Evolutionary conservation across 495 filamentous ascomycete genomes (phyloP), one percentile per base, ranked within the genome.

Genomic region (Cladorrhinum samala): DNA sequence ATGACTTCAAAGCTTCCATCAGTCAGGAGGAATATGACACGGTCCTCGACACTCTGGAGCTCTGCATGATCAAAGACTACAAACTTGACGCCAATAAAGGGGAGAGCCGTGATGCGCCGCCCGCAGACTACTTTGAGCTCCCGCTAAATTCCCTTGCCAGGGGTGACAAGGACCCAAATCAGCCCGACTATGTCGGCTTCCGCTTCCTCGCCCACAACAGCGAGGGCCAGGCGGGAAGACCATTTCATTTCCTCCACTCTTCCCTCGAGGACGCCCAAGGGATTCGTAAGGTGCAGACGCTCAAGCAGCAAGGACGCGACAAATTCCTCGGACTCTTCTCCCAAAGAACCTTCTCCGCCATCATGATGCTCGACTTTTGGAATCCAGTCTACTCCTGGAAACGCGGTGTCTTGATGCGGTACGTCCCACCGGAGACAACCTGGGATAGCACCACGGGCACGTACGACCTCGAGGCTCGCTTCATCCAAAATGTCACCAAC

Each of bases 351-450:
- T 39, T 49, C 47, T 18, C 13, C 16, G 30, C 47, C 17, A n/a
- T 49, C 8, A 49, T 49, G 30, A 49, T 49, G 47, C 27, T 49
- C 4, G 47, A 49, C 33, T 49, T 49, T 17, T 49, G 47, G 47
- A 49, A 49, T 20, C 47, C 47, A 24, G 21, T 49, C 25, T 49
- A 49, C 30, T 49, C 47, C 1, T 49, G 47, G 47, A 6, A 30
- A 11, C 47, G 47, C n/a, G 27, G 25, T 18, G 25, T 49, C 25
- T 30, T 49, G 25, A 49, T 49, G 30, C n/a, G 21, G 25, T 49
- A 49, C 33, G 47, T 49, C 11, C 47, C 47, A 2, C 30, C 19
- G 47, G 16, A 21, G 3, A 39, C 47, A 24, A 39, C 5, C 2
- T 39, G n/a, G 27, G 18, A 49, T 30, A 30, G 33, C 13, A n/a